Evolutionary conservation across 192 early-diverging fungal species (phyloP).

Genomic region (Globomyces pollinis-pini): DNA sequence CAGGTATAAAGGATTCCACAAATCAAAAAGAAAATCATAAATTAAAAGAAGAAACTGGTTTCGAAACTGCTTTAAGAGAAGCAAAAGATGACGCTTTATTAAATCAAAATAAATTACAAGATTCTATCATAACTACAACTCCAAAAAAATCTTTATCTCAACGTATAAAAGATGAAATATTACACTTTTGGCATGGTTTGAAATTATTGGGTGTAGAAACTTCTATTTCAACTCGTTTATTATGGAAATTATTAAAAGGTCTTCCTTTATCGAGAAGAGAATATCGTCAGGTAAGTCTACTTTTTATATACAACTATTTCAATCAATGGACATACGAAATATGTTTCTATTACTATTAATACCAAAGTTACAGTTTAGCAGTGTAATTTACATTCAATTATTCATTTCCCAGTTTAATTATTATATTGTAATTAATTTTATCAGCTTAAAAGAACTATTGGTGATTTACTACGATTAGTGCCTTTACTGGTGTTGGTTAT

Average conservation of each 20-base stretch:
- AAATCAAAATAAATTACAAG: slow-evolving; percentile 15
- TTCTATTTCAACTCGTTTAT: slow-evolving; percentile 70
- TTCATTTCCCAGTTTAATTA: no score
- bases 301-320: slow-evolving; percentile 6
- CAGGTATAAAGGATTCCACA: background rate
- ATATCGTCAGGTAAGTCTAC: slow-evolving; percentile 68
- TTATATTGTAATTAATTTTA: background rate
- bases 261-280: slow-evolving; percentile 75
- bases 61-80: slow-evolving; percentile 39
- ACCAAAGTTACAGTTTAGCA: background rate
- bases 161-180: slow-evolving; percentile 76
- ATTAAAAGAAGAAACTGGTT: slow-evolving; percentile 29
- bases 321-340: background rate
- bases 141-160: slow-evolving; percentile 36
- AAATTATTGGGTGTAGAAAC: slow-evolving; percentile 85
- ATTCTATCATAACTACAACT: slow-evolving; percentile 11
- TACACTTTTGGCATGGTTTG: slow-evolving; percentile 90
- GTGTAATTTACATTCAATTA: background rate
- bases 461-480: slow-evolving; percentile 77
- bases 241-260: slow-evolving; percentile 67
- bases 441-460: slow-evolving; percentile 69
- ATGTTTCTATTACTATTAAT: background rate
- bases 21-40: background rate
- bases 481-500: slow-evolving; percentile 88
- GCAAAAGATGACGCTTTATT: slow-evolving; percentile 22